phyloP scores from a whole-genome alignment of 2,329 filamentous ascomycete genomes.

The Aspergillus pseudoglaucus region DNA sequence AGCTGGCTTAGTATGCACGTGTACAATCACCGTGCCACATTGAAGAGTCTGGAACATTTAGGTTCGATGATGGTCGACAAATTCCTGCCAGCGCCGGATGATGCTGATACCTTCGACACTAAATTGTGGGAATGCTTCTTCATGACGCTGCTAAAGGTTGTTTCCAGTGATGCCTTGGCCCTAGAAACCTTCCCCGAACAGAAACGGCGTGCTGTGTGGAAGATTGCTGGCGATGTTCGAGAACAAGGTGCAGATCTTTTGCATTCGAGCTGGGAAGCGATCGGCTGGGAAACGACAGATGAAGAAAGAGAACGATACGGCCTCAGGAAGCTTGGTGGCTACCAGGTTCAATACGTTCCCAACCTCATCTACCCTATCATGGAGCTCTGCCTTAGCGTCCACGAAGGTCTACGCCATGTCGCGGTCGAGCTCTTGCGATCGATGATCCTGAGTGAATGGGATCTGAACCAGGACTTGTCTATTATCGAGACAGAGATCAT shows the following conservation, averaged over 20 bases:
- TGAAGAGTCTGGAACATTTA: constrained; percentile 77
- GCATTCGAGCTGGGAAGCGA: constrained; percentile 82
- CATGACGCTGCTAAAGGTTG: constrained; percentile 76
- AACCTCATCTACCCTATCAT: constrained; percentile 85
- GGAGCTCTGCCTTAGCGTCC: constrained; percentile 88
- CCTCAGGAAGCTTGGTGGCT: constrained; percentile 80
- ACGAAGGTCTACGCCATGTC: constrained; percentile 81
- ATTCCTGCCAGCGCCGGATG: constrained; percentile 81
- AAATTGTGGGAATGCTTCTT: constrained; percentile 94
- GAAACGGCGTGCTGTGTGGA: constrained; percentile 94
- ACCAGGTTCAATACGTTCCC: constrained; percentile 97
- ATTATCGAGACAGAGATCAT: constrained; percentile 96
- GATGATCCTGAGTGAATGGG: constrained; percentile 99
- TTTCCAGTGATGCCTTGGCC: constrained; percentile 80
- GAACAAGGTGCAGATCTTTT: constrained; percentile 85
- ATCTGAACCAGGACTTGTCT: constrained; percentile 81
- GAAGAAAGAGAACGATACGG: constrained; percentile 76
- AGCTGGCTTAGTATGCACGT: constrained; percentile 92
- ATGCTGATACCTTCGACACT: constrained; percentile 86
- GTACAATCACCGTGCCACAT: constrained; percentile 83
- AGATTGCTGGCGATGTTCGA: constrained; percentile 93
- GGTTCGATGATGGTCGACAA: constrained; percentile 72
- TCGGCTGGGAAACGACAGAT: constrained; percentile 84
- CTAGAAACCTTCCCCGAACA: constrained; percentile 96
- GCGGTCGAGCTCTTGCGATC: constrained; percentile 91